phyloP scores from a whole-genome alignment of 495 filamentous ascomycete genomes.

The Aspergillus heteromorphus region DNA sequence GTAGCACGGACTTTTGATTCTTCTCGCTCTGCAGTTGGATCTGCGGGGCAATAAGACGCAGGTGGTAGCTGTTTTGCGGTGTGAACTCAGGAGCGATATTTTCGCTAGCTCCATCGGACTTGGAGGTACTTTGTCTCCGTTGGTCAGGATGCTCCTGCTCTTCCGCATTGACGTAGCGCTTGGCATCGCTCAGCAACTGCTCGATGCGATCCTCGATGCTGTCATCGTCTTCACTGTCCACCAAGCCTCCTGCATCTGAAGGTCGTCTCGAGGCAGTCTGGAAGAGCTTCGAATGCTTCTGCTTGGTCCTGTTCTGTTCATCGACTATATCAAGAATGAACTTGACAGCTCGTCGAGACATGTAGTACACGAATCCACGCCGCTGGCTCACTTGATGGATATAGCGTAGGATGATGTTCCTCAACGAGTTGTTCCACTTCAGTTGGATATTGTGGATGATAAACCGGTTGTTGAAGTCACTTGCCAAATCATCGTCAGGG shows the following conservation, averaged over 20 bases:
- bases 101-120: conserved; percentile 56
- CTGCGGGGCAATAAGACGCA: conserved; percentile 92
- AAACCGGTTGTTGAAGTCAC: conserved; percentile 97
- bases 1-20: conserved; percentile 83
- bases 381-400: conserved; percentile 96
- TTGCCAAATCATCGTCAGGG: conserved; percentile 60
- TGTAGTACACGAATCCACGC: conserved; percentile 95
- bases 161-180: conserved; percentile 74
- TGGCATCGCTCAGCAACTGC: conserved; percentile 77
- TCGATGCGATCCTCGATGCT: conserved; percentile 82
- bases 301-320: conserved; percentile 70
- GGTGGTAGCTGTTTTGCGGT: conserved; percentile 89
- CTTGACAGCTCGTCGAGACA: conserved; percentile 91
- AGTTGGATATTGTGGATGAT: conserved; percentile 95
- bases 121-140: conserved; percentile 19
- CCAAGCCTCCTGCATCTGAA: conserved; percentile 28
- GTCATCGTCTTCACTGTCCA: conserved; percentile 51
- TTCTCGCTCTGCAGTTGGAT: conserved; percentile 98
- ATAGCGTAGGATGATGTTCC: conserved; percentile 95
- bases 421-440: conserved; percentile 95
- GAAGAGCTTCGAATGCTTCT: conserved; percentile 36
- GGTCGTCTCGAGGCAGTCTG: conserved; percentile 18
- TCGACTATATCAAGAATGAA: conserved; percentile 97
- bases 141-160: conserved; percentile 41
- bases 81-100: conserved; percentile 85